Base-by-base conservation (phyloP, 768 basidiomycete species). In the Dendrothele bispora region DNA sequence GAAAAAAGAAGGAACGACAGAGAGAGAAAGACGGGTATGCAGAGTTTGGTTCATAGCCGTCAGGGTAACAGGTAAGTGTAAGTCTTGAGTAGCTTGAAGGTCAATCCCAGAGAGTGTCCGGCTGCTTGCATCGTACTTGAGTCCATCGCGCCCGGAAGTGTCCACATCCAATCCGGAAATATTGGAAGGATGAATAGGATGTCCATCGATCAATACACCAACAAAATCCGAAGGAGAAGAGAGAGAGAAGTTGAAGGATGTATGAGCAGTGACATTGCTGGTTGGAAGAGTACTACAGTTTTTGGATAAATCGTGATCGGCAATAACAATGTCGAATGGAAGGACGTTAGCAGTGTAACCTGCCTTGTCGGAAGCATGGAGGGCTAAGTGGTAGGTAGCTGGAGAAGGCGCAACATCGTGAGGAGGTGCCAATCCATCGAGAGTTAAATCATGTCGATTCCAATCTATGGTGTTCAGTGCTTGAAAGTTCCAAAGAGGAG, bases 381-480 rank as follows among this genome's bases (percentile, higher is more conserved):
- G 66, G 25, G 70, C 64, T 22, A 95, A 68, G 7, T 77, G 60
- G 48, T 86, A 62, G 6, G 67, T 60, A 24, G 64, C 61, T 2
- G 78, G 78, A 5, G 69, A 68, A 22, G 63, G 42, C n/a, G 69
- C 49, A 15, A 57, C 56, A 32, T 69, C 59, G 25, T 75, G 65
- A 43, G 62, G 39, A 2, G 94, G 95, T 3, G 85, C 78, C 18
- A 88, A 76, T 8, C 95, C 95, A 53, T 87, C 77, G 43, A 97
- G 79, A 2, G 93, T 93, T 47, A 88, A 66, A 14, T 78, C 78
- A 17, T 70, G 55, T 11, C 80, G 61, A 64, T 91, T 74, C 66
- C 91, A 98, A 10, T 46, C 50, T 62, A 95, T 72, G 88, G 91
- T 97, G n/a, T n/a, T n/a, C n/a, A n/a, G n/a, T n/a, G n/a, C n/a